Conservation (phyloP, 2,329 filamentous ascomycete species). For the Arthrobotrys musiformis region DNA sequence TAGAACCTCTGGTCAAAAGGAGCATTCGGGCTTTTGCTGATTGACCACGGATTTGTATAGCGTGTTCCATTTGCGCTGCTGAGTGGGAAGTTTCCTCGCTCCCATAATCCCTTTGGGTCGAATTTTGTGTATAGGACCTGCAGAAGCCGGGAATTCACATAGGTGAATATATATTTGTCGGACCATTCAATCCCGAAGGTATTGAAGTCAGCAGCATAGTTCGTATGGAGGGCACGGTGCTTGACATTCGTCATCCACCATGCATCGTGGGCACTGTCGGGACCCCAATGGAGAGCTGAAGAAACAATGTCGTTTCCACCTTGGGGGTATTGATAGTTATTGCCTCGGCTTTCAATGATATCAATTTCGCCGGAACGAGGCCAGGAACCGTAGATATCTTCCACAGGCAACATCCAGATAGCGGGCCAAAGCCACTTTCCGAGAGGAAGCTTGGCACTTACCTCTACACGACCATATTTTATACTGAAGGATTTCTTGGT, state of each 20-base stretch:
- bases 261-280: conserved; percentile 75
- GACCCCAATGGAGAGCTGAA: conserved; percentile 85
- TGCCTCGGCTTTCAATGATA: conserved; percentile 81
- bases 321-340: conserved; percentile 79
- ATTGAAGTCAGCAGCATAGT: conserved; percentile 76
- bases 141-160: conserved; percentile 80
- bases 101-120: conserved; percentile 71
- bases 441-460: conserved; percentile 77
- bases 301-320: conserved; percentile 85
- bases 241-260: conserved; percentile 89
- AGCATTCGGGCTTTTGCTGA: conserved; percentile 71
- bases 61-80: conserved; percentile 74
- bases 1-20: conserved; percentile 83
- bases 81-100: conserved; percentile 74
- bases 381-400: conserved; percentile 79
- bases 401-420: conserved; percentile 87
- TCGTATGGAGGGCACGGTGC: conserved; percentile 77
- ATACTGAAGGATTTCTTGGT: conserved; percentile 76
- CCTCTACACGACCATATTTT: conserved; percentile 83
- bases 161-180: conserved; percentile 87
- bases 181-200: conserved; percentile 87
- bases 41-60: conserved; percentile 72
- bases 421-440: conserved; percentile 92
- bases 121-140: conserved; percentile 85
- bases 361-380: conserved; percentile 85